A percentile compares a stretch with the other conserved stretches of the same genome.
These are phyloP conservation scores for Aureobasidium pullulans DNA, from an alignment of 2,329 filamentous ascomycete species.

Conservation along the genomic window DNA sequence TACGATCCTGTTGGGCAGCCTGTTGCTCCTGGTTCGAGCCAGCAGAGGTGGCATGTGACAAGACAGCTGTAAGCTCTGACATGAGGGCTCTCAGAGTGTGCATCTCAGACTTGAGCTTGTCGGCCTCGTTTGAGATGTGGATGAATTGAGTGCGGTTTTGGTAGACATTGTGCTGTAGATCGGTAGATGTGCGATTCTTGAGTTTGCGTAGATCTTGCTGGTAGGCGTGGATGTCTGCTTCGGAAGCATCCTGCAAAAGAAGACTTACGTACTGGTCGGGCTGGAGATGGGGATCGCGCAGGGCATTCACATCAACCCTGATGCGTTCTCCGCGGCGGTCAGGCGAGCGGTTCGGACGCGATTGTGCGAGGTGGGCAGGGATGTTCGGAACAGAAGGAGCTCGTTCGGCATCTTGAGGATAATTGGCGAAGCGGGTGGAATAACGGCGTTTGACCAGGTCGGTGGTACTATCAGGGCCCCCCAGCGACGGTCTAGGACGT, in stretches of 20 bases:
- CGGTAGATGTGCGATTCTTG: conserved; percentile 68
- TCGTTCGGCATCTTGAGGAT: conserved; percentile 58
- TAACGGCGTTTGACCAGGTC: conserved; percentile 93
- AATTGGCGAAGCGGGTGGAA: conserved; percentile 70
- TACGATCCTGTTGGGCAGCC: conserved; percentile 28
- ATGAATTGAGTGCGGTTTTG: conserved; percentile 98
- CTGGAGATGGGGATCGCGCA: conserved; percentile 71
- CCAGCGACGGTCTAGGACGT: conserved; percentile 30
- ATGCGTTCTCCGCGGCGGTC: conserved; percentile 49
- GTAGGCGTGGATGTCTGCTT: conserved; percentile 78
- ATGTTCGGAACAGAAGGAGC: conserved; percentile 55
- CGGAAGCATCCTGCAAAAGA: conserved; percentile 74
- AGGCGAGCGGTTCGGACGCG: conserved; percentile 34
- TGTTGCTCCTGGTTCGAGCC: conserved; percentile 30
- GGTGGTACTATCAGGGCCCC: conserved; percentile 47
- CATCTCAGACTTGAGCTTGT: conserved; percentile 97
- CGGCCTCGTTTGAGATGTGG: conserved; percentile 97
- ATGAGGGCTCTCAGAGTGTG: conserved; percentile 81
- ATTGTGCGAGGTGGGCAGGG: conserved; percentile 49
- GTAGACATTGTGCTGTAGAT: conserved; percentile 91
- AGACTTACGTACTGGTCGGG: conserved; percentile 72
- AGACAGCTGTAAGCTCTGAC: conserved; percentile 65
- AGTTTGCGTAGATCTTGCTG: conserved; percentile 68
- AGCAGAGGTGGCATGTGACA: conserved; percentile 40
- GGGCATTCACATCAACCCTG: conserved; percentile 64